Evolutionary conservation across 2,329 filamentous ascomycete species (phyloP).

Genomic region (Aureobasidium sp.): DNA sequence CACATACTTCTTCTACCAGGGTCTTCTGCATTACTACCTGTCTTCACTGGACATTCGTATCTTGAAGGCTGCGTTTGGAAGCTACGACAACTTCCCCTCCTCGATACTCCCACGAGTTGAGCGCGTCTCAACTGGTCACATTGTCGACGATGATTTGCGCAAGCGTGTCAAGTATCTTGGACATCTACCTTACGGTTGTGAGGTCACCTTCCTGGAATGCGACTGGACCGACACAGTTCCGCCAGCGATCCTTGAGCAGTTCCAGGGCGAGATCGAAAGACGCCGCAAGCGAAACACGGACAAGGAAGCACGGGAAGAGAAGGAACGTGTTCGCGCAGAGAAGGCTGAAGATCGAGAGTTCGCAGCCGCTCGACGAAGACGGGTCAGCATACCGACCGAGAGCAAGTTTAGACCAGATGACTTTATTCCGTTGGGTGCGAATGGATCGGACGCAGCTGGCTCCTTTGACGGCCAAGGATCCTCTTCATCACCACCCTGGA

Average conservation of each 20-base stretch:
- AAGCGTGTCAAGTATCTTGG: conserved; percentile 79
- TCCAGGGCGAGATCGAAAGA: conserved; percentile 66
- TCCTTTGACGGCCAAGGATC: conserved; percentile 27
- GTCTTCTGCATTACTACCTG: conserved; percentile 78
- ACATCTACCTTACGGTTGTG: conserved; percentile 82
- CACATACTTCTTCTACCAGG: conserved; percentile 81
- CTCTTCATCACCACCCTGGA: conserved; percentile 42
- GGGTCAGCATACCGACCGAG: conserved; percentile 44
- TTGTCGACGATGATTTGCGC: conserved; percentile 75
- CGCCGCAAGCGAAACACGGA: conserved; percentile 70
- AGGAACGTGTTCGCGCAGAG: conserved; percentile 74
- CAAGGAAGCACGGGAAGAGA: conserved; percentile 78
- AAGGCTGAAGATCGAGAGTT: conserved; percentile 64
- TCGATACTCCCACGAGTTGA: conserved; percentile 81
- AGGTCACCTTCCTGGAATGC: conserved; percentile 84
- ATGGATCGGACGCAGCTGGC: conserved; percentile 21
- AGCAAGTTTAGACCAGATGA: conserved; percentile 42
- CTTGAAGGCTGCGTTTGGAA: conserved; percentile 77
- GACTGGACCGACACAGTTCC: conserved; percentile 89
- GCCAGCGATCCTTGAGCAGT: conserved; percentile 63
- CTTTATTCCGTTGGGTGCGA: conserved; percentile 32
- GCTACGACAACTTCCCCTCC: conserved; percentile 73
- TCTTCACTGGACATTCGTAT: conserved; percentile 89
- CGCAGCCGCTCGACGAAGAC: conserved; percentile 57
- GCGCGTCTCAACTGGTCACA: conserved; percentile 79